Conservation (phyloP, 495 filamentous ascomycete genomes). For the Chaetomium tenue region DNA sequence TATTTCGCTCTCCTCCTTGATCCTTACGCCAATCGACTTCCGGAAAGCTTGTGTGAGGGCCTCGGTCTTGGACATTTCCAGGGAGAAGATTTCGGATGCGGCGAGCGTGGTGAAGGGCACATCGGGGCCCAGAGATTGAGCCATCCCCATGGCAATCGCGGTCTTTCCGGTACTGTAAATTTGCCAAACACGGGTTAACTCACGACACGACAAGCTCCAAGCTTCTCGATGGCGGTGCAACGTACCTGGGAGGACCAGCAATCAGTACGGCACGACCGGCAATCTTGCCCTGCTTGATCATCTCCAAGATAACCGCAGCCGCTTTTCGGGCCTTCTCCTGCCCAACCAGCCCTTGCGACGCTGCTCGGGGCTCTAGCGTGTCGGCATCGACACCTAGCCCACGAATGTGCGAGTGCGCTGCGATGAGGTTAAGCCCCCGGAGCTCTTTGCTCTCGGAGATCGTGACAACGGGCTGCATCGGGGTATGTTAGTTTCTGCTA, state of each 20-base stretch:
- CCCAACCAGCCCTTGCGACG: constrained; percentile 95
- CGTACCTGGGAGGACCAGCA: constrained; percentile 80
- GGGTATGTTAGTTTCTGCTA: constrained; percentile 4
- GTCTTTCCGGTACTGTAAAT: constrained; percentile 83
- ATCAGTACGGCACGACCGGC: constrained; percentile 93
- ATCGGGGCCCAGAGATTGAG: constrained; percentile 87
- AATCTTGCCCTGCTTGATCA: constrained; percentile 98
- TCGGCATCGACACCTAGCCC: constrained; percentile 92
- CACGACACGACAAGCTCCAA: neutral
- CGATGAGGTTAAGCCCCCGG: constrained; percentile 91
- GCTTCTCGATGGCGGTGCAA: neutral
- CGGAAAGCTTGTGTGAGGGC: constrained; percentile 96
- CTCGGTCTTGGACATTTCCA: constrained; percentile 99
- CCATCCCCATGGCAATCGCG: constrained; percentile 98
- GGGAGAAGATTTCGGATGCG: constrained; percentile 93
- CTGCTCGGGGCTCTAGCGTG: constrained; percentile 76
- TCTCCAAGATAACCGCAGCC: constrained; percentile 90
- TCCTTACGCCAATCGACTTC: constrained; percentile 92
- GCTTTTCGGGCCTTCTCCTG: constrained; percentile 96
- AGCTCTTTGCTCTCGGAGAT: constrained; percentile 92
- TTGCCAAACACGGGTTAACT: constrained; percentile 12
- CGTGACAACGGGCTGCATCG: constrained; percentile 76
- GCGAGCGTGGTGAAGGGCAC: constrained; percentile 96
- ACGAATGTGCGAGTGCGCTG: constrained; percentile 96
- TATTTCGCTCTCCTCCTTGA: constrained; percentile 98